A percentile compares a stretch with the other conserved stretches of the same genome.
Conservation (phyloP, 169 alveolate genomes). For the Plasmodium vivax region DNA sequence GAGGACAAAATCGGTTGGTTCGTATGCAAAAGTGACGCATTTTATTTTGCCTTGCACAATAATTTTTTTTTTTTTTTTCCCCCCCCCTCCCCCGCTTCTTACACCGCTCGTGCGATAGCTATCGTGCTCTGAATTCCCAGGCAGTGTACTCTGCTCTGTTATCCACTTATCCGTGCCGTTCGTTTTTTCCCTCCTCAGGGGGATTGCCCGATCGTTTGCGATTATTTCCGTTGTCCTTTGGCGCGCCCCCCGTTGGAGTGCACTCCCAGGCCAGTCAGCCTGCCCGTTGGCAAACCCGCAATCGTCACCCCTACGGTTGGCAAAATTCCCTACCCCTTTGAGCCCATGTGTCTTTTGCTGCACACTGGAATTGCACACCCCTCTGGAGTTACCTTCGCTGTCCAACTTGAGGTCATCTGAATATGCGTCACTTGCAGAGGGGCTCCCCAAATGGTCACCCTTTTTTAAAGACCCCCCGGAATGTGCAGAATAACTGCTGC, state of each 20-base stretch:
- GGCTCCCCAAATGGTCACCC: neutral
- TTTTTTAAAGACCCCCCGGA: neutral
- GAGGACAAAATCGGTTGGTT: constrained; percentile 50
- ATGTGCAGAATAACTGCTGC: neutral
- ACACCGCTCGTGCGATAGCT: neutral
- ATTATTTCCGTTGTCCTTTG: constrained; percentile 9
- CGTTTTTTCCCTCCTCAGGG: neutral
- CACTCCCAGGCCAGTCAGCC: neutral
- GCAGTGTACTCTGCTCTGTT: neutral
- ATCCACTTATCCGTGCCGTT: neutral
- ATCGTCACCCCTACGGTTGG: neutral
- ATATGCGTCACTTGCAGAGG: neutral
- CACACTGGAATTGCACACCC: neutral
- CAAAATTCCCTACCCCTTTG: neutral
- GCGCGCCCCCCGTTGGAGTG: neutral
- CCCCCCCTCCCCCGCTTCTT: neutral
- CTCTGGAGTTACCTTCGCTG: neutral
- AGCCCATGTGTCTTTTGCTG: neutral
- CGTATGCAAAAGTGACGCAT: neutral
- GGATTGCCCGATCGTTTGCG: neutral
- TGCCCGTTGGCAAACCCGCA: neutral
- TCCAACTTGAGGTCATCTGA: neutral
- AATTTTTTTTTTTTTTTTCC: constrained; percentile 17
- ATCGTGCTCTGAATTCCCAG: neutral
- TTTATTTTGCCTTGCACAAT: constrained; percentile 39